A percentile compares a stretch with the other conserved stretches of the same genome.
These are phyloP conservation scores for Debaryomyces maramus DNA, from an alignment of 805 yeast species.

Conservation along the genomic window DNA sequence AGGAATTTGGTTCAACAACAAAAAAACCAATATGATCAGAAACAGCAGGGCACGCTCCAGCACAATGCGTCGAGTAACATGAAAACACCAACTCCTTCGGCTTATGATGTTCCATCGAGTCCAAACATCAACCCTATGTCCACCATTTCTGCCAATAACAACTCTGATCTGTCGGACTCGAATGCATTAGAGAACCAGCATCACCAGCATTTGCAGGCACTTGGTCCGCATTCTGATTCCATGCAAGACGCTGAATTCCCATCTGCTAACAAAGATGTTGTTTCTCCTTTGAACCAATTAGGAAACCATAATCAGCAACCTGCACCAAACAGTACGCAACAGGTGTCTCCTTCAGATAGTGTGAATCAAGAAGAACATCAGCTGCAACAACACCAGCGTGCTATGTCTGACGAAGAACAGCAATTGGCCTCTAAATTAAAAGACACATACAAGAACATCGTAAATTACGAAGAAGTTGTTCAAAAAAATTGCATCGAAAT, in stretches of 20 bases:
- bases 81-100: slow-evolving; percentile 43
- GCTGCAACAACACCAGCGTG: slow-evolving; percentile 18
- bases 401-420: slow-evolving; percentile 60
- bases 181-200: slow-evolving; percentile 26
- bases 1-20: slow-evolving; percentile 18
- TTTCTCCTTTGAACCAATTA: not conserved
- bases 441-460: slow-evolving; percentile 70
- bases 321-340: slow-evolving; percentile 11
- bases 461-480: slow-evolving; percentile 64
- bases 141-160: slow-evolving; percentile 27
- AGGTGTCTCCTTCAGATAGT: slow-evolving; percentile 14
- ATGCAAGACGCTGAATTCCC: not conserved
- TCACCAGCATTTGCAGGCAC: not conserved
- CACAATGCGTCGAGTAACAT: too few relatives aligned
- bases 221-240: not conserved
- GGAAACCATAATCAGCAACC: slow-evolving; percentile 8
- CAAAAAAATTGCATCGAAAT: slow-evolving; percentile 67
- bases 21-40: slow-evolving; percentile 9
- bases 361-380: slow-evolving; percentile 12
- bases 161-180: slow-evolving; percentile 42
- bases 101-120: slow-evolving; percentile 42
- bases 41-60: not conserved
- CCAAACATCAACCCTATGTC: slow-evolving; percentile 33
- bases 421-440: slow-evolving; percentile 68
- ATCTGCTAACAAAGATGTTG: not conserved